Percentiles rank a stretch among this genome's conserved stretches.
These are phyloP conservation scores for Vachellia collinsii DNA, from an alignment of 306 rosid species.

Conservation along the genomic window DNA sequence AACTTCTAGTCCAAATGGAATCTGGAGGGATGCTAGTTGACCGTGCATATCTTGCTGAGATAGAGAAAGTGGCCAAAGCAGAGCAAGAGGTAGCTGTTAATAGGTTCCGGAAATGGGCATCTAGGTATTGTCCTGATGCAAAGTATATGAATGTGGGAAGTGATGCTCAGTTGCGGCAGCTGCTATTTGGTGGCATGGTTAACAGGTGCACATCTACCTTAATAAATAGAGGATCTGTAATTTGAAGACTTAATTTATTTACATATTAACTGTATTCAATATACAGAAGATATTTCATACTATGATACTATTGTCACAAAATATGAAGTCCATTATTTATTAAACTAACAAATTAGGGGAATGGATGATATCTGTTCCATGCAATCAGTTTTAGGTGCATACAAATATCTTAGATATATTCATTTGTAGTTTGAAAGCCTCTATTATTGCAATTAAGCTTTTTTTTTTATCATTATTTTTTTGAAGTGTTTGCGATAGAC, in stretches of 20 bases:
- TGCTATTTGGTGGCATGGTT: conserved; percentile 80
- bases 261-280: neutral
- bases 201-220: conserved; percentile 61
- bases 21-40: conserved; percentile 96
- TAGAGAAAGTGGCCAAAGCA: conserved; percentile 84
- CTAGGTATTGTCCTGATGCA: conserved; percentile 81
- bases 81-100: conserved; percentile 83
- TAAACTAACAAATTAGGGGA: neutral
- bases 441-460: neutral
- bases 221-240: neutral
- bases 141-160: conserved; percentile 94
- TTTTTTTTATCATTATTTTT: neutral
- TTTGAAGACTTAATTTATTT: conserved; percentile 24
- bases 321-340: conserved; percentile 12
- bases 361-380: neutral
- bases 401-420: neutral
- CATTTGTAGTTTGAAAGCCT: neutral
- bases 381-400: neutral
- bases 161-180: conserved; percentile 85
- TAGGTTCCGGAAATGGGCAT: conserved; percentile 92
- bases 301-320: conserved; percentile 10
- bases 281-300: neutral
- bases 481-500: neutral
- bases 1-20: conserved; percentile 85
- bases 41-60: conserved; percentile 72